Base-by-base conservation (phyloP, 1,139 yeast genomes). In the Geotrichum reessii region DNA sequence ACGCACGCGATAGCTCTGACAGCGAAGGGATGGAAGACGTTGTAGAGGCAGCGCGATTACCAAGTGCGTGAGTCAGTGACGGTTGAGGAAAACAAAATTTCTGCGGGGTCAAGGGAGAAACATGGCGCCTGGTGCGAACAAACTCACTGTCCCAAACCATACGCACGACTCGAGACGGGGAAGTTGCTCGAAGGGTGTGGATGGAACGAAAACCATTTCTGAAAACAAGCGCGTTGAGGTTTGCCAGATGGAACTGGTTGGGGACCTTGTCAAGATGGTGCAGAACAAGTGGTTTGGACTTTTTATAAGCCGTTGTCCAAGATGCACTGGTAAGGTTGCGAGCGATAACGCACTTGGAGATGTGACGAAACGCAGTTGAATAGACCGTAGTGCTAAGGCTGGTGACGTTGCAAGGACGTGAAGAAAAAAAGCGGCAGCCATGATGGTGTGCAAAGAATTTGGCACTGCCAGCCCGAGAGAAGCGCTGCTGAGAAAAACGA, bases 61-160 rank as follows among this genome's bases (percentile, higher is more conserved):
- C 31, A 21, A 56, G 17, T 1, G 21, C 44, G 40, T 28, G n/a
- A 3, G 54, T 21, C 9, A 54, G 17, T 7, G 57, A 50, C 17
- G 58, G 59, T 27, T 19, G 22, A 25, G 61, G 61, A 28, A 28
- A 59, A 21, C 50, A 17, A 24, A 59, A 53, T 14, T 50, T 46
- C 3, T 53, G 51, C 11, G 40, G 28, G 19, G 47, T 28, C 14
- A 47, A 1, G 5, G 55, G 55, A 40, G 55, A 42, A 12, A 40
- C 49, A 3, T n/a, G 9, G n/a, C 25, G 52, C 11, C 22, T 25
- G 19, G 44, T 12, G 14, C 33, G 25, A 31, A 27, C 46, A 7
- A 50, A 40, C 33, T 51, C 47, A 8, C 31, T 22, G 14, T 51
- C 55, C 52, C 52, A 52, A 7, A 56, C 25, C 8, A 21, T 44